Evolutionary conservation across 345 rosid species (phyloP), one percentile per base, ranked within the genome.

Genomic region (Zanthoxylum bungeanum): DNA sequence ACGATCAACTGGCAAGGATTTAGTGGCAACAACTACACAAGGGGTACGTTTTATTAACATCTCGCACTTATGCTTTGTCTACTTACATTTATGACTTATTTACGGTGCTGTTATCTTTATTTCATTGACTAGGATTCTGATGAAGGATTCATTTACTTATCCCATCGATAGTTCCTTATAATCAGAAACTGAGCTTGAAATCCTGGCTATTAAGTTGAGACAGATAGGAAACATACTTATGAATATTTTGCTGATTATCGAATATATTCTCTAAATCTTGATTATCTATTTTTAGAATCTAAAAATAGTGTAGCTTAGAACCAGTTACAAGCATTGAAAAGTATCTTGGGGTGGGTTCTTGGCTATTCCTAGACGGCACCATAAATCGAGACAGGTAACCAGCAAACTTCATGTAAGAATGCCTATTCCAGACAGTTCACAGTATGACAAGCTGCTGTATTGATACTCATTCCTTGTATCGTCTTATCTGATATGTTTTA

Each of bases 1-100:
- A 89, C 99, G 24, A 91, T 95, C 34, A 78, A 68, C 16, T 95
- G 98, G 97, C 99, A 89, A 85, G 99, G 97, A 60, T 82, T 81
- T 66, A 71, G 74, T 36, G 98, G 97, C 73, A 90, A 92, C 82
- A 87, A 84, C 65, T 49, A 66, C 42, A 92, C 97, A 9, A 79
- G 84, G 42, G 99, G 98, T 91, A 84, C 19, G 70, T 70, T 66
- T 25, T 65, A 37, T 34, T 57, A 63, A 67, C 25, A 63, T 9
- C 14, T 71, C 25, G 55, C 69, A 51, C 11, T 19, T 19, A 17
- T 49, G 24, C 6, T 2, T 1, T 50, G 9, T n/a, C 10, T 1
- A 19, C 53, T 53, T 60, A n/a, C 64, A 12, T 19, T 62, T 24
- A 40, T 39, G 36, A 56, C 11, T 55, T 12, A 39, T 24, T 0